phyloP scores from a whole-genome alignment of 106 monocot genomes.

The Hemerocallis citrina region DNA sequence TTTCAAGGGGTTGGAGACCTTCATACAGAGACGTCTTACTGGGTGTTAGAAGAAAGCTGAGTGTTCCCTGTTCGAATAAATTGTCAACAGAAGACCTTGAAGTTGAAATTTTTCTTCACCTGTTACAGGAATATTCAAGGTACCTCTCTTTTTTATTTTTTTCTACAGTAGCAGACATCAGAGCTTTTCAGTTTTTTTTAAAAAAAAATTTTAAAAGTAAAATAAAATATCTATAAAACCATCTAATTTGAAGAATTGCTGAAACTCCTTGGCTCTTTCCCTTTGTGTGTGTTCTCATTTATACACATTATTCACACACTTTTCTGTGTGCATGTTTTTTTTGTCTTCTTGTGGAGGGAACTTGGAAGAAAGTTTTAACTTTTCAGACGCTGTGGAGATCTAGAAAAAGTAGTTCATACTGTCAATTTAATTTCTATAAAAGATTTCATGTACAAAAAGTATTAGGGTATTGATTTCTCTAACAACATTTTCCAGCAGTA shows the following conservation, averaged over 20 bases:
- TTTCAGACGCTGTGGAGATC: too few species aligned
- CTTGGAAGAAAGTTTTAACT: not conserved
- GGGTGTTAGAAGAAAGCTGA: constrained; percentile 62
- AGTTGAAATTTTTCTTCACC: constrained; percentile 87
- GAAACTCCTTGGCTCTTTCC: not conserved
- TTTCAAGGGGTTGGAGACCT: constrained; percentile 82
- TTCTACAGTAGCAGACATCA: not conserved
- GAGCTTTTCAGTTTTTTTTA: not conserved
- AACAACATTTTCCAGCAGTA: not conserved
- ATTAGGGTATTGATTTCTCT: not conserved
- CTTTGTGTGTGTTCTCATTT: too few species aligned
- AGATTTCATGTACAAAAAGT: not conserved
- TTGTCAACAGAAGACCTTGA: constrained; percentile 87
- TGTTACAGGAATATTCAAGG: constrained; percentile 92
- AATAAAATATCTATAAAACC: not conserved
- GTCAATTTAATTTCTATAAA: not conserved
- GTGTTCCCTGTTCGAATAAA: constrained; percentile 74
- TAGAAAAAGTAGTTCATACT: not conserved
- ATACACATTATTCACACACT: too few species aligned
- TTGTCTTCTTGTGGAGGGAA: not conserved
- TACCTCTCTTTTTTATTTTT: constrained; percentile 9
- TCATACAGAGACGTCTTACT: constrained; percentile 90
- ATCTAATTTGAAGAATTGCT: not conserved
- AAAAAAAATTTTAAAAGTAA: not conserved
- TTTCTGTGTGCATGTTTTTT: not conserved